Evolutionary conservation across 768 basidiomycete species (phyloP), one percentile per base, ranked within the genome.

Genomic region (Sporobolomyces phaffii): DNA sequence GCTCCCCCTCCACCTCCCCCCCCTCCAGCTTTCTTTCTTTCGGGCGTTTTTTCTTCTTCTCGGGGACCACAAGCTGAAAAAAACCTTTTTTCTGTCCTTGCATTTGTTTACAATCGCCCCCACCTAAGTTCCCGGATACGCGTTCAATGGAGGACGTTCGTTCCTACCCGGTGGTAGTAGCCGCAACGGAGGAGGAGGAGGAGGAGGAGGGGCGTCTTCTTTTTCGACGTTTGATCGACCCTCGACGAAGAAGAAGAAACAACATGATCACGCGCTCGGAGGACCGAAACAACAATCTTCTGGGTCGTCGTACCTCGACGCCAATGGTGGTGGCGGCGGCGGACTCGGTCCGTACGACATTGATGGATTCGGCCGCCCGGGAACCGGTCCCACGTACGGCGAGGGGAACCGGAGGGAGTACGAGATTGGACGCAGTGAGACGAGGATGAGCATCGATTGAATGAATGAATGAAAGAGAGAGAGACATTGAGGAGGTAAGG

Each of bases 61-160:
- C n/a, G 20, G 38, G n/a, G n/a, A n/a, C n/a, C n/a, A n/a, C n/a
- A n/a, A n/a, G n/a, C n/a, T n/a, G n/a, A n/a, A n/a, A n/a, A n/a
- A n/a, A n/a, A n/a, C n/a, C n/a, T n/a, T n/a, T n/a, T n/a, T n/a
- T n/a, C n/a, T n/a, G n/a, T n/a, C n/a, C n/a, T n/a, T n/a, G n/a
- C n/a, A n/a, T n/a, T n/a, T n/a, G n/a, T n/a, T n/a, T n/a, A n/a
- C n/a, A n/a, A n/a, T n/a, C n/a, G n/a, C n/a, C n/a, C n/a, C n/a
- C n/a, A n/a, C n/a, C n/a, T n/a, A n/a, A n/a, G 66, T 68, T 36
- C 66, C 66, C 5, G 66, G 66, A 22, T 68, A 68, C 65, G 60
- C 49, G 45, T 62, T 67, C 54, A 36, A 41, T 54, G 43, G 36
- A 29, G 33, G 48, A 0, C 3, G 38, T 11, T 38, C 66, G 0